Base-by-base conservation (phyloP, 768 basidiomycete species). In the Paxillus ammoniavirescens region DNA sequence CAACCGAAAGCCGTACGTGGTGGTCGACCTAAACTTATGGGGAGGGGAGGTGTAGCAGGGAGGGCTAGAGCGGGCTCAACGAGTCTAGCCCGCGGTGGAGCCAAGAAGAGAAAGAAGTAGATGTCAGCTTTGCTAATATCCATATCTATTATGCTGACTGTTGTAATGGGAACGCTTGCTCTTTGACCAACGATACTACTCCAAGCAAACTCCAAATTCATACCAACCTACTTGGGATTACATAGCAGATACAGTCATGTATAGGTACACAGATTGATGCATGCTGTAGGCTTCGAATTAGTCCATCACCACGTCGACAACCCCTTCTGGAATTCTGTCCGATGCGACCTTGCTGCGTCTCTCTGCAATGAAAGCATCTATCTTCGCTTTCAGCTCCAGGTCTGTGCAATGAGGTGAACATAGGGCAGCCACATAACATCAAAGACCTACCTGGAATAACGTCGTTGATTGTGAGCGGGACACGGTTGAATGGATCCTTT, bases 401-500 rank as follows among this genome's bases (percentile, higher is more conserved):
- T 88, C 91, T 84, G 64, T 35, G 52, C 18, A 15, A 47, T 50
- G 30, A 45, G 12, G 55, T 65, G 41, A 61, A 53, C 59, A 18
- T 12, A 4, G 17, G 17, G 28, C 17, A 38, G 37, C 18, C 5
- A 35, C 47, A 47, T 26, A 38, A 14, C 42, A 14, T n/a, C 10
- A 45, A n/a, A 52, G 8, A 72, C 84, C 59, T 61, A 93, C 94
- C 72, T 26, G 91, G 82, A 53, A 85, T 67, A 13, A 95, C 86
- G 10, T 95, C 89, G 50, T 88, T 89, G 57, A 94, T 83, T 9
- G 75, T 70, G 26, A 97, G 75, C 2, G 96, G 92, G 33, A 78
- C 75, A 28, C 97, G 87, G 71, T 98, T 99, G 81, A 98, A 99
- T 1, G 97, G 97, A 70, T 99, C 97, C 49, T 84, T 91, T 15